These are phyloP conservation scores for Kalaharituber pfeilii DNA, from an alignment of 2,329 filamentous ascomycete species.

Conservation along the genomic window DNA sequence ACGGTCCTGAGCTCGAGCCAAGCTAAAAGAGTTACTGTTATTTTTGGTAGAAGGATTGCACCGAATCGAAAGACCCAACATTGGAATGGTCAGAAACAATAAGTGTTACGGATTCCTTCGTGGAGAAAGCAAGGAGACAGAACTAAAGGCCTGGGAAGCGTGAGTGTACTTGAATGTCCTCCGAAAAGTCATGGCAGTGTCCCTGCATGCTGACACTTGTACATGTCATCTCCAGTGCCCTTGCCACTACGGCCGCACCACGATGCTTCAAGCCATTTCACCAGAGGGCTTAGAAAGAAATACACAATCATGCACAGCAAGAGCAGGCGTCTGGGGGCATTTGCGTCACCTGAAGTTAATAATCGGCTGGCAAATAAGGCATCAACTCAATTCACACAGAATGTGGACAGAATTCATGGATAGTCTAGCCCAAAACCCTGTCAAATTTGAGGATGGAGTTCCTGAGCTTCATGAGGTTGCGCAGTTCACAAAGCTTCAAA, in stretches of 20 bases:
- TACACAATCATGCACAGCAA: neutral
- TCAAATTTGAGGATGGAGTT: slow-evolving; percentile 2
- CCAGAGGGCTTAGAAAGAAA: slow-evolving; percentile 15
- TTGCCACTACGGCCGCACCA: slow-evolving; percentile 36
- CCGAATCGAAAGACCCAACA: too few species aligned
- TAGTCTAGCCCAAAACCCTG: slow-evolving; percentile 5
- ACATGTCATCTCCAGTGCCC: slow-evolving; percentile 24
- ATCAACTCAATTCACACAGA: slow-evolving; percentile 16
- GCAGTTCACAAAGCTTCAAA: slow-evolving; percentile 5
- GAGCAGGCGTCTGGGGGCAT: slow-evolving; percentile 3
- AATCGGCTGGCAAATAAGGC: slow-evolving; percentile 13
- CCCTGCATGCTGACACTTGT: too few species aligned
- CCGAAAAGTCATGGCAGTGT: too few species aligned
- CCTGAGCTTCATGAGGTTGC: slow-evolving; percentile 13
- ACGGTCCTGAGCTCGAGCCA: too few species aligned
- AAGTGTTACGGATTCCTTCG: slow-evolving; percentile 28
- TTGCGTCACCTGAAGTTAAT: slow-evolving; percentile 8
- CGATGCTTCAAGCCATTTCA: slow-evolving; percentile 36
- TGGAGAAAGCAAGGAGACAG: slow-evolving; percentile 27
- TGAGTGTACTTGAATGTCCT: too few species aligned
- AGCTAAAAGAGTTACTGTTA: too few species aligned
- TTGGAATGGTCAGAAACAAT: neutral
- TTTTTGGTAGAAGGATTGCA: too few species aligned
- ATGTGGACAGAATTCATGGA: slow-evolving; percentile 21
- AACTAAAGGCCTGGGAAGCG: slow-evolving; percentile 36